Base-by-base conservation (phyloP, 164 flowering plant genomes). In the Warburgia ugandensis region DNA sequence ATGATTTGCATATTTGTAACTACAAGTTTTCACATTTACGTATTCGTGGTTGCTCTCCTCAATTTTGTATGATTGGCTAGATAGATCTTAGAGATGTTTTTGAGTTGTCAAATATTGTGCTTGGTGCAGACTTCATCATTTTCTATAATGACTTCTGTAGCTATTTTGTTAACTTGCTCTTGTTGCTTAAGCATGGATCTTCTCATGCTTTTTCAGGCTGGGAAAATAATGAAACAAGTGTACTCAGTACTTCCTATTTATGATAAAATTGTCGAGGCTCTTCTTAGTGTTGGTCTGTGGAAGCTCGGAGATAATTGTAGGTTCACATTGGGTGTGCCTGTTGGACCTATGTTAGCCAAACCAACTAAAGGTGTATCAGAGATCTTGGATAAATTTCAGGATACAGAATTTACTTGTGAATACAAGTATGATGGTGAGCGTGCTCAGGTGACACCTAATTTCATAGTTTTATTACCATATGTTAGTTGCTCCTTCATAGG, bases 391-490 rank as follows among this genome's bases (percentile, higher is more conserved):
- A 94, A 89, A 64, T 94, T 94, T 57, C 99, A 94, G 68, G 82
- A 77, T 58, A 79, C 64, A 61, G 95, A 75, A 45, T 86, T 68
- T 62, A 90, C 97, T 30, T 94, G 99, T 70, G 99, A 94, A 67
- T 94, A 94, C 73, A 94, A 94, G 73, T 94, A 94, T 73, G 99
- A 94, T 64, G 99, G 99, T 38, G 99, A 94, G 60, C 92, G 99
- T 55, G 99, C 99, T 45, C 97, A 92, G 94, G 99, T 88, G 48
- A 55, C 55, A 32, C 25, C n/a, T 30, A 30, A 38, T 25, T 63
- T 22, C 48, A 17, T 36, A 21, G 3, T 41, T 17, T 45, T 22
- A 29, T 6, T 40, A 9, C 36, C 42, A 4, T 39, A 9, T 4
- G 43, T 13, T n/a, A 36, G 1, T 30, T 38, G 10, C 3, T 19